Base-by-base conservation (phyloP, 306 rosid species). In the Castanospermum australe region DNA sequence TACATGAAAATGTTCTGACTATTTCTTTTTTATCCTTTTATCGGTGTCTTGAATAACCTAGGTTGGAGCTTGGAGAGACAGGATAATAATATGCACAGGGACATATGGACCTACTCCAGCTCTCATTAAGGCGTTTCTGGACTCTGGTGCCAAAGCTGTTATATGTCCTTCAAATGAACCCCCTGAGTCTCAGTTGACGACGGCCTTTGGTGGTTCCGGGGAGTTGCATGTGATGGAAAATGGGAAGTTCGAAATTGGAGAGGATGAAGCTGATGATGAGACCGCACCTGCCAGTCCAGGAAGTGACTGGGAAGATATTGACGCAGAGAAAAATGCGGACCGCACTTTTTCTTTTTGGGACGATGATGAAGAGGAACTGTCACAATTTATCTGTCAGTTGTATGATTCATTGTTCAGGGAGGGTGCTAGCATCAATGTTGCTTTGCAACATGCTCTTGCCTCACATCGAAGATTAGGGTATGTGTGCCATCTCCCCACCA, bases 41-140 rank as follows among this genome's bases (percentile, higher is more conserved):
- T 75, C 51, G 55, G 61, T 74, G 32, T 84, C 30, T 82, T 85
- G 67, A 57, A 76, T 84, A 63, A 79, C 54, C 60, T 71, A 96
- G 99, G 96, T 90, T 84, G 99, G 99, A 90, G 98, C 97, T 76
- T 96, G 98, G 99, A 90, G 96, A 89, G 98, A 96, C 84, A 87
- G 97, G 82, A 96, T 96, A 71, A 91, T 96, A 71, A 74, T 93
- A 72, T 91, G 96, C 88, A 89, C 98, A 0, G 98, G 99, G 68
- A 89, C 91, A 13, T 73, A 80, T 77, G 99, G 99, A 74, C 99
- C 92, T 41, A 86, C 89, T 22, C 82, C 92, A 59, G 69, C 93
- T 62, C 82, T 96, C 80, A 84, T 87, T 36, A 93, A 93, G 83
- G 97, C 99, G 74, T 86, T 96, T 72, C 71, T 96, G 55, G 96